Evolutionary conservation across 306 rosid species (phyloP).

Genomic region (Psophocarpus tetragonolobus): DNA sequence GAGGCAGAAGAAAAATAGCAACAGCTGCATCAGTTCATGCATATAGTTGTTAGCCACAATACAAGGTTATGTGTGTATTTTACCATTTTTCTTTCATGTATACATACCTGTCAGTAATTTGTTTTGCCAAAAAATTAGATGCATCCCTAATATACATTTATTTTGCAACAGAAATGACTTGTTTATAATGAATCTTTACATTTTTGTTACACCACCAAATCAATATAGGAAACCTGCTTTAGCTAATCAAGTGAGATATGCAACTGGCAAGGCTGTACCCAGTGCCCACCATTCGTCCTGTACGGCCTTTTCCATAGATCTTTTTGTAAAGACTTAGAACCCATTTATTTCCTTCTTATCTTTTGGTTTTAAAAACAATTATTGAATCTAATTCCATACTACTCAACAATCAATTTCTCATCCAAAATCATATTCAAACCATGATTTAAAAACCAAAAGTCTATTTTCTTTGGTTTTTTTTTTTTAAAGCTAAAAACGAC

Average conservation of each 20-base stretch:
- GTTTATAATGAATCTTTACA: neutral
- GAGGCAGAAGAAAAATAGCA: conserved; percentile 75
- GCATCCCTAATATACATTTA: neutral
- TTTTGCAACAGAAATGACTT: neutral
- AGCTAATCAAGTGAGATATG: neutral
- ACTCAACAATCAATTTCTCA: neutral
- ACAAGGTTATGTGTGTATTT: neutral
- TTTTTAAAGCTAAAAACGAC: too few species aligned
- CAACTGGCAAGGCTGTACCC: neutral
- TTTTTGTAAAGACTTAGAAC: neutral
- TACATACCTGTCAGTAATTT: neutral
- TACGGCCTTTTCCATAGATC: neutral
- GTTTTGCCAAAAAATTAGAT: neutral
- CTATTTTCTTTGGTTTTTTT: too few species aligned
- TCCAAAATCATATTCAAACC: neutral
- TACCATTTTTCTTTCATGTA: neutral
- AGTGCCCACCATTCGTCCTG: neutral
- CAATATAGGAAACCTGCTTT: neutral
- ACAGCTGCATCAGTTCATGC: conserved; percentile 53
- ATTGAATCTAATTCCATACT: neutral
- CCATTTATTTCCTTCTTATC: neutral
- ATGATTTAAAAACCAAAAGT: neutral
- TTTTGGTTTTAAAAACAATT: neutral
- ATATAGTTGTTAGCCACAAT: conserved; percentile 1
- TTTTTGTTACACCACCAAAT: neutral